Conservation (phyloP, 1,284 basidiomycete species). For the Cutaneotrichosporon cyanovorans region DNA sequence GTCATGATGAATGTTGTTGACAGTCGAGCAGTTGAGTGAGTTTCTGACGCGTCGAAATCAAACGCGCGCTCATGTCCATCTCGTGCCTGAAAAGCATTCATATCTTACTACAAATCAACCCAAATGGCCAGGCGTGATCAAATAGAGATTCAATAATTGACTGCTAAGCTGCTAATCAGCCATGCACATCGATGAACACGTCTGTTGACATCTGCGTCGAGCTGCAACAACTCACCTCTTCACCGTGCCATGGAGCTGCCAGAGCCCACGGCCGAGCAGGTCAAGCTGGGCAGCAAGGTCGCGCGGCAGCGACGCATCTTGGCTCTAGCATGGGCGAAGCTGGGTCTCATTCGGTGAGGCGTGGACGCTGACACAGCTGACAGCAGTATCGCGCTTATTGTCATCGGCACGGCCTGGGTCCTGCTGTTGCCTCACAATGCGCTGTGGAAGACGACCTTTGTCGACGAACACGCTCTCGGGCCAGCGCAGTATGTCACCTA, state of each 20-base stretch:
- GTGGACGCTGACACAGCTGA: background rate
- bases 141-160: too few species aligned
- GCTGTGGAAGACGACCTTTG: constrained; percentile 64
- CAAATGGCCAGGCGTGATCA: too few species aligned
- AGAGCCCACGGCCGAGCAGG: constrained; percentile 8
- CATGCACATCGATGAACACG: too few species aligned
- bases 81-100: constrained; percentile 8
- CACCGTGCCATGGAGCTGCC: background rate
- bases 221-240: too few species aligned
- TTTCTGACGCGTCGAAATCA: constrained; percentile 2
- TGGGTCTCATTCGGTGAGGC: constrained; percentile 5
- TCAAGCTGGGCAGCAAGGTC: constrained; percentile 4
- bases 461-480: constrained; percentile 88
- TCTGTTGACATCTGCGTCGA: too few species aligned
- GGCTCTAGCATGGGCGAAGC: constrained; percentile 1
- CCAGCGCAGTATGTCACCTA: constrained; percentile 80
- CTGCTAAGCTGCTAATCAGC: too few species aligned
- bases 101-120: too few species aligned
- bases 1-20: constrained; percentile 5
- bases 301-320: constrained; percentile 5
- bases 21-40: background rate
- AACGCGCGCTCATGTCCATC: constrained; percentile 7
- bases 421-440: constrained; percentile 57
- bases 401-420: constrained; percentile 67
- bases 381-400: constrained; percentile 47